Evolutionary conservation across 2,329 filamentous ascomycete species (phyloP).

Genomic region (Pseudocercospora musae): DNA sequence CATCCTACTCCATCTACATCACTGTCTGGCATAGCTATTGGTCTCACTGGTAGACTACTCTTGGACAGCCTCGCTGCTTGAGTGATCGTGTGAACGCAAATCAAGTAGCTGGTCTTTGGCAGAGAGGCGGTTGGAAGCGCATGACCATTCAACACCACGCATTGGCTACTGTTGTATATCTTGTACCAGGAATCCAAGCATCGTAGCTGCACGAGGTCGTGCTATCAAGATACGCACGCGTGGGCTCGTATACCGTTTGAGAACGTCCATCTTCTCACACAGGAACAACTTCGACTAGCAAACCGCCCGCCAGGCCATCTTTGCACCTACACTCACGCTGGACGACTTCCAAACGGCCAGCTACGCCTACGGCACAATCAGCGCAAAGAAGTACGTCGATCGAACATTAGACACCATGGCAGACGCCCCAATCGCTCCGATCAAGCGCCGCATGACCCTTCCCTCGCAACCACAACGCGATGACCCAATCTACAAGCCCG

Average conservation of each 20-base stretch:
- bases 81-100: background rate
- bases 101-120: background rate
- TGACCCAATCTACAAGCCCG: slow-evolving; percentile 39
- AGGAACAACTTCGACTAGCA: background rate
- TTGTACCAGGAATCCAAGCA: background rate
- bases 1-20: background rate
- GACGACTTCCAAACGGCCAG: background rate
- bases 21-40: background rate
- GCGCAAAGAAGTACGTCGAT: background rate
- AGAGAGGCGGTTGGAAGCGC: background rate
- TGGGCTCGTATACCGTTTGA: background rate
- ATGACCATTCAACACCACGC: background rate
- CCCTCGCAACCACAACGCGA: slow-evolving; percentile 26
- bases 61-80: background rate
- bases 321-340: background rate
- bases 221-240: background rate
- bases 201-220: background rate
- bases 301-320: background rate
- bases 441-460: slow-evolving; percentile 32
- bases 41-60: too few relatives aligned
- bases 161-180: background rate
- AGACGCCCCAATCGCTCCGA: slow-evolving; percentile 11
- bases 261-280: background rate
- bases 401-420: slow-evolving; percentile 10
- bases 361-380: background rate